Percentiles rank a stretch among this genome's conserved stretches.
Evolutionary conservation across 2,329 filamentous ascomycete genomes (phyloP).

Genomic region (Acrocalymma vagum): DNA sequence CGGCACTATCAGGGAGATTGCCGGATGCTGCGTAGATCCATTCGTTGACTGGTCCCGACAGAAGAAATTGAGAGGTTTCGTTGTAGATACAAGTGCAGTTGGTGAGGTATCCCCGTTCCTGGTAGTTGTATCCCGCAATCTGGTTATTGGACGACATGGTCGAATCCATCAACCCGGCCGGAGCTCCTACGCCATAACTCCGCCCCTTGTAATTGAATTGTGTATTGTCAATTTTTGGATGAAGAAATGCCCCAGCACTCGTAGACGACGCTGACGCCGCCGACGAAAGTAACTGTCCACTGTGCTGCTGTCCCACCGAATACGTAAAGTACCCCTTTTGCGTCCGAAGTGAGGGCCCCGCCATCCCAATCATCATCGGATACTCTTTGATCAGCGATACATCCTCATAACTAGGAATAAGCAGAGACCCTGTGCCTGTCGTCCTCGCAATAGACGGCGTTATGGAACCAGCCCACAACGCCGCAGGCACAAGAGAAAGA

Average conservation of each 20-base stretch:
- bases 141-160: slow-evolving; percentile 22
- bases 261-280: slow-evolving; percentile 32
- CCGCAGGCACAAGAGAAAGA: slow-evolving; percentile 33
- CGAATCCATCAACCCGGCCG: slow-evolving; percentile 39
- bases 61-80: slow-evolving; percentile 36
- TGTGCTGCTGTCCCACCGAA: slow-evolving; percentile 31
- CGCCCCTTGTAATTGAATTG: slow-evolving; percentile 41
- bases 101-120: slow-evolving; percentile 44
- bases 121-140: slow-evolving; percentile 39
- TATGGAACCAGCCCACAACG: slow-evolving; percentile 39
- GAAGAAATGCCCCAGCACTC: slow-evolving; percentile 18
- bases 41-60: slow-evolving; percentile 27
- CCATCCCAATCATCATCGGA: slow-evolving; percentile 31
- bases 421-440: slow-evolving; percentile 20
- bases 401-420: slow-evolving; percentile 33
- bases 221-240: slow-evolving; percentile 37
- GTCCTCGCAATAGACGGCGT: slow-evolving; percentile 31
- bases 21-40: slow-evolving; percentile 35
- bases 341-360: slow-evolving; percentile 30
- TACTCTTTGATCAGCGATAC: slow-evolving; percentile 37
- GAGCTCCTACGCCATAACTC: slow-evolving; percentile 54
- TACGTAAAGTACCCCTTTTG: slow-evolving; percentile 37
- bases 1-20: slow-evolving; percentile 31
- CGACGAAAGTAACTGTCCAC: slow-evolving; percentile 30
- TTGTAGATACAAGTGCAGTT: slow-evolving; percentile 50